Conservation (phyloP, 106 monocot species). For the Gastrodia elata region DNA sequence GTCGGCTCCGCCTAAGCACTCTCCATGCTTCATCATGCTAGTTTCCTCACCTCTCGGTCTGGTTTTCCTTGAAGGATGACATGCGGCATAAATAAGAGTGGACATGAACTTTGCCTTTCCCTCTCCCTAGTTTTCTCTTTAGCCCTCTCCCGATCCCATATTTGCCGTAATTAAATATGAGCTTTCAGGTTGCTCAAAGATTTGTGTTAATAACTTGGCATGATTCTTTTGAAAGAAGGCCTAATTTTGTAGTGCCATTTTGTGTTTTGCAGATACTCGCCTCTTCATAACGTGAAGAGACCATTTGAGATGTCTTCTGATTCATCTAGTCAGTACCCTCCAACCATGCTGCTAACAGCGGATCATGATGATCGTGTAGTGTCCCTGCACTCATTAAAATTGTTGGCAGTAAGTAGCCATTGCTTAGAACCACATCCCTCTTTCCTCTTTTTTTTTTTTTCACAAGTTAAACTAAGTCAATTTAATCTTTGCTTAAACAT, state of each 20-base stretch:
- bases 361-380: constrained; percentile 98
- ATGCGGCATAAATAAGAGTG: no score
- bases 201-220: background rate
- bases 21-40: no score
- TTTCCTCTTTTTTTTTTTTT: background rate
- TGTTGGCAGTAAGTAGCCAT: constrained; percentile 70
- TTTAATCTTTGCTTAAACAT: no score
- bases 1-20: no score
- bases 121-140: no score
- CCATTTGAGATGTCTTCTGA: constrained; percentile 54
- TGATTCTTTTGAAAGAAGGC: background rate
- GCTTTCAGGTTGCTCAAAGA: background rate
- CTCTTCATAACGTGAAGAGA: constrained; percentile 85
- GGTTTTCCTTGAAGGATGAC: no score
- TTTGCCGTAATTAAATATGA: background rate
- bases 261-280: constrained; percentile 72
- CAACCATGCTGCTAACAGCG: constrained; percentile 87
- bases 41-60: no score
- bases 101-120: no score
- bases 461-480: no score
- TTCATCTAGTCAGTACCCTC: constrained; percentile 59
- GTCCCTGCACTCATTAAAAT: constrained; percentile 87
- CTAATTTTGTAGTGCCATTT: background rate
- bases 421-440: background rate
- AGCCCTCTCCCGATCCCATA: no score